A percentile compares a stretch with the other conserved stretches of the same genome.
phyloP scores from a whole-genome alignment of 352 stramenopile genomes.

The Phytophthora syringae region DNA sequence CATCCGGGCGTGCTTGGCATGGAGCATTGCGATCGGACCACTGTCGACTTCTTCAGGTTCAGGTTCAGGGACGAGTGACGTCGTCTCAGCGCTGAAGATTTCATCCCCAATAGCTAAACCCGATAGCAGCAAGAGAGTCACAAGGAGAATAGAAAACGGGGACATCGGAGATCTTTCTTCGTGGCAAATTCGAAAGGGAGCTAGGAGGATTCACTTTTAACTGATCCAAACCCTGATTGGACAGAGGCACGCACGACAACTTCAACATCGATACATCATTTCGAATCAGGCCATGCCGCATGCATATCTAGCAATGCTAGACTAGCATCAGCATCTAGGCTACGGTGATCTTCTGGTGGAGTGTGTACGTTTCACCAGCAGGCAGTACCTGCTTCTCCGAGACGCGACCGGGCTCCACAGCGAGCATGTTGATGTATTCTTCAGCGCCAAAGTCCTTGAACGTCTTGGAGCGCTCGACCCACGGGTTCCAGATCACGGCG shows the following conservation, averaged over 20 bases:
- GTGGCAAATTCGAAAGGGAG: conserved; percentile 6
- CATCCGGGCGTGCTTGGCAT: conserved; percentile 55
- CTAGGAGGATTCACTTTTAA: background rate
- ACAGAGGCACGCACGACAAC: conserved; percentile 8
- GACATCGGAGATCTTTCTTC: background rate
- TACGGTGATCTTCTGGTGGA: conserved; percentile 27
- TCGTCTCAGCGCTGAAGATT: conserved; percentile 21
- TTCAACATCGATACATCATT: conserved; percentile 26
- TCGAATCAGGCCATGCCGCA: no score
- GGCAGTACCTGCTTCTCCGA: conserved; percentile 49
- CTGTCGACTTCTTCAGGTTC: background rate
- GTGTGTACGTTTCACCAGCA: conserved; percentile 53
- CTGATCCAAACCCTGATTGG: conserved; percentile 17
- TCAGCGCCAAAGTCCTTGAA: conserved; percentile 95
- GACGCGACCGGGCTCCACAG: conserved; percentile 93
- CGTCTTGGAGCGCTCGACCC: conserved; percentile 89
- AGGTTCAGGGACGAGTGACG: background rate
- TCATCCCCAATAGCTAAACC: background rate
- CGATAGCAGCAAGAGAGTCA: conserved; percentile 5
- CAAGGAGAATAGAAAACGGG: background rate
- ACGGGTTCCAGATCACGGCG: conserved; percentile 94
- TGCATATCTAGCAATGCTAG: no score
- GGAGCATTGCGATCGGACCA: conserved; percentile 24
- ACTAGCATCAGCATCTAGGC: conserved; percentile 9
- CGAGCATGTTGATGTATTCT: conserved; percentile 95